Conservation (phyloP, 345 rosid genomes). For the Murraya paniculata region DNA sequence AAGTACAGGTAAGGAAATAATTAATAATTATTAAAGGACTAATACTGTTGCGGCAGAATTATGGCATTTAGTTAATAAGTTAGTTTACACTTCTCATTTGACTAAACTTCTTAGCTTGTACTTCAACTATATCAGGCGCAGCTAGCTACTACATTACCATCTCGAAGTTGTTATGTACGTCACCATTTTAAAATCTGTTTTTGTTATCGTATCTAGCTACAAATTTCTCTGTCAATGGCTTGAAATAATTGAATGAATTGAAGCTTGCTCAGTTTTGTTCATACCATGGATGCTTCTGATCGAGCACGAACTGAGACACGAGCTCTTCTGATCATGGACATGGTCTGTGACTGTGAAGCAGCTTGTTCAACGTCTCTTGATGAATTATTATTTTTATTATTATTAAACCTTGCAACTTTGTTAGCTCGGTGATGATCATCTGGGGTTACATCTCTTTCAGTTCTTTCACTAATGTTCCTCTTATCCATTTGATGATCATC, state of each 20-base stretch:
- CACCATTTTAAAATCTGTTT: background rate
- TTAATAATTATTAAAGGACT: background rate
- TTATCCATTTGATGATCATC: background rate
- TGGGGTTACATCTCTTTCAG: constrained; percentile 8
- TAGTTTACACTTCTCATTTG: background rate
- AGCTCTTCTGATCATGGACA: constrained; percentile 48
- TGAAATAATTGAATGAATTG: background rate
- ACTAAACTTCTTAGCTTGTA: constrained; percentile 1
- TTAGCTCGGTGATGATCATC: constrained; percentile 20
- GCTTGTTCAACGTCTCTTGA: constrained; percentile 17
- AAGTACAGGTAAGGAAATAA: background rate
- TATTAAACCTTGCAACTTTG: constrained; percentile 19
- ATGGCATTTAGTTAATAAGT: background rate
- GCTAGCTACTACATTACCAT: background rate
- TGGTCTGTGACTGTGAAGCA: constrained; percentile 13
- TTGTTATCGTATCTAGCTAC: background rate
- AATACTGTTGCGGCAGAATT: background rate
- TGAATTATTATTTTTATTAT: background rate
- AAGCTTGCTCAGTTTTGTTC: background rate
- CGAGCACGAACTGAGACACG: constrained; percentile 71
- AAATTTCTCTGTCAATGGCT: background rate
- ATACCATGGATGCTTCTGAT: constrained; percentile 62
- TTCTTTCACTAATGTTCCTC: constrained; percentile 19
- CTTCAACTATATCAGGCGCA: constrained; percentile 32
- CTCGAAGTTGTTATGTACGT: constrained; percentile 5